A percentile compares a stretch with the other conserved stretches of the same genome.
Conservation (phyloP, 768 basidiomycete species). For the Panus rudis region DNA sequence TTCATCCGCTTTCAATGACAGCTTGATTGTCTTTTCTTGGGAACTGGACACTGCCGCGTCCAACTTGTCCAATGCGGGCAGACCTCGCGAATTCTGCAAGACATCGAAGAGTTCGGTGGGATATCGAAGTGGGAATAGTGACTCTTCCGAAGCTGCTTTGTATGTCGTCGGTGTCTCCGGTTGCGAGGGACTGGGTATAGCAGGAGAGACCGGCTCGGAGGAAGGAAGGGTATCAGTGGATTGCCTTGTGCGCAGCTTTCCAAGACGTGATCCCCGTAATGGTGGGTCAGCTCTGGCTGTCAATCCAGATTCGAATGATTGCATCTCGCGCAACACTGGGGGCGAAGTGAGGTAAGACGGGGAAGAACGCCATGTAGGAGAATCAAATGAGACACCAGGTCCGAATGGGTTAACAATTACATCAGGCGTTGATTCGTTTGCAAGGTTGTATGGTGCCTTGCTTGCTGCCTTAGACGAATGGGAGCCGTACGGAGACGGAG, state of each 20-base stretch:
- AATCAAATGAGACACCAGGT: slow-evolving; percentile 51
- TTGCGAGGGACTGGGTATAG: slow-evolving; percentile 5
- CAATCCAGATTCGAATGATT: slow-evolving; percentile 77
- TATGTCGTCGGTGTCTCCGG: slow-evolving; percentile 8
- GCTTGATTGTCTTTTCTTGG: slow-evolving; percentile 57
- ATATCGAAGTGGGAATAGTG: slow-evolving; percentile 55
- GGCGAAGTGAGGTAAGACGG: slow-evolving; percentile 26
- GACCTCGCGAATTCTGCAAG: slow-evolving; percentile 70
- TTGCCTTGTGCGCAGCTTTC: slow-evolving; percentile 9
- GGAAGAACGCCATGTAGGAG: slow-evolving; percentile 43
- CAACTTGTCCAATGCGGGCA: slow-evolving; percentile 66
- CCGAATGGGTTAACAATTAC: slow-evolving; percentile 57
- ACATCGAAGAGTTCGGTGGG: slow-evolving; percentile 76
- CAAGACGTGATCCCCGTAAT: slow-evolving; percentile 13
- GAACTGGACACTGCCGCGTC: slow-evolving; percentile 46
- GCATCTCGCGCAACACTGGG: slow-evolving; percentile 71
- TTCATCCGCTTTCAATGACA: slow-evolving; percentile 61
- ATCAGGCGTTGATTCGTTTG: slow-evolving; percentile 5
- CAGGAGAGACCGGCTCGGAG: slow-evolving; percentile 8
- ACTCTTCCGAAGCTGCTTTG: slow-evolving; percentile 35
- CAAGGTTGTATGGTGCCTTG: neutral
- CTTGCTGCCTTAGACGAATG: slow-evolving; percentile 25
- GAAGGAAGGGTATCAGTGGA: slow-evolving; percentile 9
- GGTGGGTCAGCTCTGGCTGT: slow-evolving; percentile 56
- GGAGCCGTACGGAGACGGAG: slow-evolving; percentile 32